Base-by-base conservation (phyloP, 129 eudicot genomes). In the Centella asiatica region DNA sequence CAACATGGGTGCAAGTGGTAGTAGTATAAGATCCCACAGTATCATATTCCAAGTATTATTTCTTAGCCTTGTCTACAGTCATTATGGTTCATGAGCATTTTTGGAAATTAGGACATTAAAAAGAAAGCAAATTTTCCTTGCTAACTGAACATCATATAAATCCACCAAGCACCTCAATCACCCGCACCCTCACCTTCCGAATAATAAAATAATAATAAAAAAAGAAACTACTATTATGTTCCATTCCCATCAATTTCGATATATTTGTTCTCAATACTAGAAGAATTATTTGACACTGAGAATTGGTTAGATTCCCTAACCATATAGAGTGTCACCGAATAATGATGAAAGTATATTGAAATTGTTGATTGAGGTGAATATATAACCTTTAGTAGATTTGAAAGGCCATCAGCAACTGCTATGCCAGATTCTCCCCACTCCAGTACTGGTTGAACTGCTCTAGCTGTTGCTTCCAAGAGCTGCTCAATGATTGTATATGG, bases 351-450 rank as follows among this genome's bases (percentile, higher is more conserved):
- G 19, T 58, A 58, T 29, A 58, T 22, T 22, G 32, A 51, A 51
- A 1, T 11, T 24, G 29, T 1, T 22, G 32, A 24, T 13, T 6
- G 47, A 36, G 57, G 56, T 46, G 44, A 49, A 61, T 32, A 2
- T 19, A 34, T 83, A 34, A 92, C 98, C 90, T 92, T 92, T 55
- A 92, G 70, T 58, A 92, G 88, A 76, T 85, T 87, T 47, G 83
- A 80, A 55, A 92, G 98, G 57, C 98, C 98, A 72, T 92, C 98
- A 27, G 95, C 94, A 53, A 92, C 94, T 48, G 87, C 79, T 60
- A 74, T 60, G 58, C 98, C 98, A 44, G 98, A 84, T 71, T 87
- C 98, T 59, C 95, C 98, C 98, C 98, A 87, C 74, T 82, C 87
- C 23, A 87, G 84, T 44, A 92, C 98, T 7, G 90, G 90, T 72